These are phyloP conservation scores for Saprolegnia diclina DNA, from an alignment of 352 stramenopile genomes.

Conservation along the genomic window DNA sequence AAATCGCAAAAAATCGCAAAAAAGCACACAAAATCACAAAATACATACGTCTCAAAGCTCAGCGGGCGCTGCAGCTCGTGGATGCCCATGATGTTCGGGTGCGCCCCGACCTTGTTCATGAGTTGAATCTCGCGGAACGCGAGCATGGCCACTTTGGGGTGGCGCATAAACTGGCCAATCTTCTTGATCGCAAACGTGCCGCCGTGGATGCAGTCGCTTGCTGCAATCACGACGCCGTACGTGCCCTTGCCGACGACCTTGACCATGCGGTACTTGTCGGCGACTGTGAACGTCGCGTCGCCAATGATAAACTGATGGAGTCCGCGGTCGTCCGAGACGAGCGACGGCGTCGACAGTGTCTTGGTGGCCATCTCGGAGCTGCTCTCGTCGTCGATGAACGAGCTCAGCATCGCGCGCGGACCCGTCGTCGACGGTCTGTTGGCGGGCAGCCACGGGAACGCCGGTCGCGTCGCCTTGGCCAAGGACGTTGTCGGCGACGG, in stretches of 20 bases:
- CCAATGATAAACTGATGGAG: conserved; percentile 88
- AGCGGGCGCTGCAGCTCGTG: conserved; percentile 78
- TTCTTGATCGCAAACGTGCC: conserved; percentile 88
- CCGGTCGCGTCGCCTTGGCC: not conserved
- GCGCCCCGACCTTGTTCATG: conserved; percentile 75
- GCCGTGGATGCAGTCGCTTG: conserved; percentile 76
- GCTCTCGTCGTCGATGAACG: conserved; percentile 21
- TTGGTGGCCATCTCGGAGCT: not conserved
- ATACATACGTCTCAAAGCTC: conserved; percentile 49
- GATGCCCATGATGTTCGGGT: conserved; percentile 75
- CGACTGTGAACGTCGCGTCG: conserved; percentile 76
- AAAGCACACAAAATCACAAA: too few species aligned
- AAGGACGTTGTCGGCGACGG: not conserved
- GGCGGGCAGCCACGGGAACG: conserved; percentile 9
- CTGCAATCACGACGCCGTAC: conserved; percentile 87
- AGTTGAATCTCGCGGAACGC: conserved; percentile 84
- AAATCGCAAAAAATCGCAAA: not conserved
- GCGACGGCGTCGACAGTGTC: conserved; percentile 28
- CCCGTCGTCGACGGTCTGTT: conserved; percentile 3
- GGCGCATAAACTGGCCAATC: conserved; percentile 72
- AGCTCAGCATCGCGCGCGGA: not conserved
- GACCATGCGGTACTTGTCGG: conserved; percentile 83
- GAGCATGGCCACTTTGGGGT: conserved; percentile 78
- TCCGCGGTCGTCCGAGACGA: conserved; percentile 35
- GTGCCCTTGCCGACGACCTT: conserved; percentile 85